A percentile compares a stretch with the other conserved stretches of the same genome.
Conservation (phyloP, 2,329 filamentous ascomycete species). For the Neocatenulostroma microsporum region DNA sequence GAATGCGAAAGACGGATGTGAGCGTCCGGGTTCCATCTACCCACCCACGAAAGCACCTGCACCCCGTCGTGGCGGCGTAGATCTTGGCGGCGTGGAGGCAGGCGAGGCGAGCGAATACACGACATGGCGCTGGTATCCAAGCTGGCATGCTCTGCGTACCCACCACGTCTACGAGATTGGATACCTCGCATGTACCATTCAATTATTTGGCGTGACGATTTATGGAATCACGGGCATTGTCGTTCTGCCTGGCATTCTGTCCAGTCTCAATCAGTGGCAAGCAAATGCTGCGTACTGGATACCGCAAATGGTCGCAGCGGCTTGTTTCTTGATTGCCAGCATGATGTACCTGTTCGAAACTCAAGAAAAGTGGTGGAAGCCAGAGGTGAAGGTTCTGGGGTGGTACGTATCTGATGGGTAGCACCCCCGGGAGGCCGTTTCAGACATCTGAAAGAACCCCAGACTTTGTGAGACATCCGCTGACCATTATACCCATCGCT, state of each 20-base stretch:
- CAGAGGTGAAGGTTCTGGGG: conserved; percentile 17
- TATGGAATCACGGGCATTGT: conserved; percentile 21
- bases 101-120: conserved; percentile 10
- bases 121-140: conserved; percentile 19
- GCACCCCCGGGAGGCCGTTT: too few relatives aligned
- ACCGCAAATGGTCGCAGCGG: conserved; percentile 22
- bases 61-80: conserved; percentile 15
- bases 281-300: conserved; percentile 22
- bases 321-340: conserved; percentile 24
- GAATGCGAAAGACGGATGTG: too few relatives aligned
- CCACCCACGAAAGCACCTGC: too few relatives aligned
- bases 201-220: conserved; percentile 24
- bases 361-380: conserved; percentile 25
- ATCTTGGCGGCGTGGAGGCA: conserved; percentile 12
- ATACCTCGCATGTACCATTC: conserved; percentile 23
- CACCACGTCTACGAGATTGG: conserved; percentile 26
- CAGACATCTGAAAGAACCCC: too few relatives aligned
- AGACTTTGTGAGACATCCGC: too few relatives aligned
- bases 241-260: conserved; percentile 21
- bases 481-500: too few relatives aligned
- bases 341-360: conserved; percentile 25
- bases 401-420: too few relatives aligned
- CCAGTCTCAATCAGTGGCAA: conserved; percentile 16
- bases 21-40: too few relatives aligned
- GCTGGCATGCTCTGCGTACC: conserved; percentile 19